Base-by-base conservation (phyloP, 202 grass and related monocot species). In the Eragrostis tef region DNA sequence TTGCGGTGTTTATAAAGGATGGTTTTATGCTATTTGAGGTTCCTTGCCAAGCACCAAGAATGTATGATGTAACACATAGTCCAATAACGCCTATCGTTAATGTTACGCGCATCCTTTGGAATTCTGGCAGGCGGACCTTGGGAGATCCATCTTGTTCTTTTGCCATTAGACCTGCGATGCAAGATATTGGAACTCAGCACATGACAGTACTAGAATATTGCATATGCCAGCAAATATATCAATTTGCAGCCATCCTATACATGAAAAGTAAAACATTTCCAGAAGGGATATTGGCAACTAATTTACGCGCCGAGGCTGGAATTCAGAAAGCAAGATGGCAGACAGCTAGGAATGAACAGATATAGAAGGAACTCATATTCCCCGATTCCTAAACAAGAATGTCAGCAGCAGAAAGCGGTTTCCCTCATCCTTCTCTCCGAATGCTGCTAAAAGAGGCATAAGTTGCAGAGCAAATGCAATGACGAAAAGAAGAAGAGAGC, bases 41-140 rank as follows among this genome's bases (percentile, higher is more conserved):
- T 62, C 88, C 74, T 59, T 89, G 89, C 90, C 86, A 93, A 77
- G 94, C 86, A 77, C 94, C 94, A n/a, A 97, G 74, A 54, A 93
- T 93, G 85, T 97, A 97, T 26, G 90, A 85, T 34, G 88, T 51
- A 60, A 69, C 67, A 79, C 90, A 93, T 9, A 97, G 82, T 1
- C 74, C 86, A 8, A 88, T 43, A 25, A 93, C 65, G 0, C 82
- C 73, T 9, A 93, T 78, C 42, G 68, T 75, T 50, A 85, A 83
- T 10, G 86, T 86, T 4, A 89, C 87, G 2, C 90, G 87, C 80
- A 85, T 89, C 70, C 83, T 91, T 51, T 77, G 83, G 58, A 77
- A 64, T 48, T 87, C 89, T 31, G 73, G 71, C 64, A 72, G 84
- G 66, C 73, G 65, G 19, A 71, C 25, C 74, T 81, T 91, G 66